These are phyloP conservation scores for Populus ilicifolia DNA, from an alignment of 345 rosid genomes.

Conservation along the genomic window DNA sequence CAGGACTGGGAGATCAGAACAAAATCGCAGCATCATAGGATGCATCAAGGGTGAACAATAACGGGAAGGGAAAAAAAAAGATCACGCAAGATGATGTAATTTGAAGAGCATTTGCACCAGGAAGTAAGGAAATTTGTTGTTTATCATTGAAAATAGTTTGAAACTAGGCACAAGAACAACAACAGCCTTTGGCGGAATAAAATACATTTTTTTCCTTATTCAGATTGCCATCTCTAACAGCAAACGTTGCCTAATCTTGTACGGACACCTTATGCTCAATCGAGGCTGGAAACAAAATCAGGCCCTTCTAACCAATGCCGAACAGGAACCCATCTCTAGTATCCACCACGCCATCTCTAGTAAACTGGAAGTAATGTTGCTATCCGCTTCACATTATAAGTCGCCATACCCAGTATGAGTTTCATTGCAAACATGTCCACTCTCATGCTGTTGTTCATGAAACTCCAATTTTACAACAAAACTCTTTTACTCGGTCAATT, in stretches of 20 bases:
- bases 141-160: not conserved
- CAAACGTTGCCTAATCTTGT: not conserved
- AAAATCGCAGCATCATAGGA: not conserved
- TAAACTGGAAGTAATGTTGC: not conserved
- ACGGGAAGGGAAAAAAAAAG: not conserved
- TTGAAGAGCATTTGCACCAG: not conserved
- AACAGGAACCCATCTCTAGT: not conserved
- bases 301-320: not conserved
- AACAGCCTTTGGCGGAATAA: not conserved
- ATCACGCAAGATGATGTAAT: not conserved
- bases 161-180: not conserved
- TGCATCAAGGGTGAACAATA: not conserved
- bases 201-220: not conserved
- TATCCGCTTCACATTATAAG: not conserved
- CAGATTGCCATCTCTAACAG: not conserved
- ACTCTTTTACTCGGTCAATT: not conserved
- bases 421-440: not conserved
- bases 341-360: not conserved
- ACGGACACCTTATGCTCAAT: too few species aligned
- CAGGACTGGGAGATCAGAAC: not conserved
- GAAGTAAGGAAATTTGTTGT: not conserved
- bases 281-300: not conserved
- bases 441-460: not conserved
- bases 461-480: not conserved
- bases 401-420: not conserved